Percentiles rank a stretch among this genome's conserved stretches.
phyloP scores from a whole-genome alignment of 2,329 filamentous ascomycete species.

The Epichloe coenophiala region DNA sequence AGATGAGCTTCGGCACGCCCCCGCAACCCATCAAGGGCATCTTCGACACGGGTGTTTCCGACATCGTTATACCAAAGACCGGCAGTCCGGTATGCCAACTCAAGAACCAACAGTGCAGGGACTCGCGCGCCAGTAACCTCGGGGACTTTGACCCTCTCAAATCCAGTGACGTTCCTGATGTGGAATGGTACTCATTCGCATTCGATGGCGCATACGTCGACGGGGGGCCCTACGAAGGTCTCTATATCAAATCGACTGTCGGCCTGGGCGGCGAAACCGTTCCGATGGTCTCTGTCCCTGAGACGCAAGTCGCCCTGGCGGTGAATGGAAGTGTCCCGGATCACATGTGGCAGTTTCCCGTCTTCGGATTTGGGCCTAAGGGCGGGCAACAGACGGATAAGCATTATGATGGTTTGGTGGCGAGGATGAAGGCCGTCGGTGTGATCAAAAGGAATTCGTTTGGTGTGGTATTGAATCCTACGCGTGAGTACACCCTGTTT shows the following conservation, averaged over 20 bases:
- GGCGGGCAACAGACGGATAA: neutral
- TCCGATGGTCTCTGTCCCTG: neutral
- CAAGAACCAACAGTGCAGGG: neutral
- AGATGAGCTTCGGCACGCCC: neutral
- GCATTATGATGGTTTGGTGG: neutral
- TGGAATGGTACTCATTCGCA: neutral
- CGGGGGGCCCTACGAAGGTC: neutral
- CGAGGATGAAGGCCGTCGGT: neutral
- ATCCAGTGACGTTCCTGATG: neutral
- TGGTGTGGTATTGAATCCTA: neutral
- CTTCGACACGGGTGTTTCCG: neutral
- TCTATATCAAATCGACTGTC: neutral
- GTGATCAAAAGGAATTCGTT: neutral
- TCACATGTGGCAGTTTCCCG: neutral
- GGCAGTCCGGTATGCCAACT: neutral
- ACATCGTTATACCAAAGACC: neutral
- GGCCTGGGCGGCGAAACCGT: neutral
- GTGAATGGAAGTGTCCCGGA: neutral
- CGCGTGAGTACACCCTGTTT: neutral
- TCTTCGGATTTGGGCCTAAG: neutral
- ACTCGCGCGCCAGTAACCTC: neutral
- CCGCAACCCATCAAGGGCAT: neutral
- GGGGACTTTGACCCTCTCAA: neutral
- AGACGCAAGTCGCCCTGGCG: neutral
- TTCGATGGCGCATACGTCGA: accelerated